These are phyloP conservation scores for Neonectria faginata DNA, from an alignment of 2,329 filamentous ascomycete genomes.

Conservation along the genomic window DNA sequence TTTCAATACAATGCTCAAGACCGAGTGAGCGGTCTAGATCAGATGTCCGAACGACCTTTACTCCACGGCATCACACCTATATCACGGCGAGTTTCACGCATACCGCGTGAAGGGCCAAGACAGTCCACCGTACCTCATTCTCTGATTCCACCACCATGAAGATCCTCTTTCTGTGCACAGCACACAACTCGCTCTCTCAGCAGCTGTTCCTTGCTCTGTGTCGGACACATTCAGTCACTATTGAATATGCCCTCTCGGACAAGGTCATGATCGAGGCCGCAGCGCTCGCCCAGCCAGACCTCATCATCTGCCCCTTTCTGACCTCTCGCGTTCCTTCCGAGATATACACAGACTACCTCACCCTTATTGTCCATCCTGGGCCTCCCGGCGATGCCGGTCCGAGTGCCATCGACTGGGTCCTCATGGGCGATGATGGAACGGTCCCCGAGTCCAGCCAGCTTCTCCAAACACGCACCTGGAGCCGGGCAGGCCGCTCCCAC, in stretches of 20 bases:
- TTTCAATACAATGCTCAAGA: too few relatives aligned
- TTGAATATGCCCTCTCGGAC: slow-evolving; percentile 37
- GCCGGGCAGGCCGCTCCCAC: slow-evolving; percentile 27
- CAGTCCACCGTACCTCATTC: neutral
- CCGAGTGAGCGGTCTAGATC: neutral
- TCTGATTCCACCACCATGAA: slow-evolving; percentile 24
- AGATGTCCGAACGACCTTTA: neutral
- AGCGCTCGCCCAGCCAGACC: slow-evolving; percentile 21
- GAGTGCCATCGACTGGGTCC: slow-evolving; percentile 33
- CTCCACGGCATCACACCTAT: slow-evolving; percentile 4
- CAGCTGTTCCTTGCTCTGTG: slow-evolving; percentile 29
- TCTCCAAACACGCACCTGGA: slow-evolving; percentile 29
- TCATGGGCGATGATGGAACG: slow-evolving; percentile 34
- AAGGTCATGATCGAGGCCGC: slow-evolving; percentile 31
- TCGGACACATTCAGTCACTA: slow-evolving; percentile 20
- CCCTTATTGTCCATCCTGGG: slow-evolving; percentile 33
- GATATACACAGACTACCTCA: slow-evolving; percentile 29
- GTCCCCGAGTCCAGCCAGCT: slow-evolving; percentile 22
- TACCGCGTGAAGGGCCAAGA: neutral
- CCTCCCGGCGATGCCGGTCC: slow-evolving; percentile 34
- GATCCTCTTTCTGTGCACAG: slow-evolving; percentile 35
- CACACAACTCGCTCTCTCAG: slow-evolving; percentile 35
- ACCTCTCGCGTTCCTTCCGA: slow-evolving; percentile 26
- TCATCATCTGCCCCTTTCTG: slow-evolving; percentile 34
- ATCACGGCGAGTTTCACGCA: neutral